phyloP scores from a whole-genome alignment of 2,329 filamentous ascomycete species.

The Epichloe coenophiala region DNA sequence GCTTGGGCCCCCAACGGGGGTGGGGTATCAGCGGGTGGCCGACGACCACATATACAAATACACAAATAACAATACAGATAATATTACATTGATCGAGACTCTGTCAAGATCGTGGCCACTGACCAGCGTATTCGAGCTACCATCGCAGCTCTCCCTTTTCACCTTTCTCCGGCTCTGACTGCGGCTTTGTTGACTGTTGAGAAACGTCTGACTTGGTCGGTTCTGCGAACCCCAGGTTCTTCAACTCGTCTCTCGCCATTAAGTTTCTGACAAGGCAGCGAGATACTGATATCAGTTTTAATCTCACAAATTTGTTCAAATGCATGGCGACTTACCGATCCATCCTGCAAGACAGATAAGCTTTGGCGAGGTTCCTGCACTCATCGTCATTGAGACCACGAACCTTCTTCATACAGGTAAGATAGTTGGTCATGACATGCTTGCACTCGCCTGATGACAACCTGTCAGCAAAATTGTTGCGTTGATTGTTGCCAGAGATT shows the following conservation, averaged over 20 bases:
- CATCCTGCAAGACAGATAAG: conserved; percentile 86
- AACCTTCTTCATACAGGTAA: conserved; percentile 74
- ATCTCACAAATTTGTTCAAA: not conserved
- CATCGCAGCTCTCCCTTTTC: conserved; percentile 25
- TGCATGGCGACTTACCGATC: conserved; percentile 52
- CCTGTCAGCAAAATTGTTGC: not conserved
- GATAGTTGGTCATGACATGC: conserved; percentile 69
- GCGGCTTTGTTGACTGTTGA: conserved; percentile 8
- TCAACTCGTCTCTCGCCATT: conserved; percentile 92
- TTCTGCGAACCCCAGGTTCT: conserved; percentile 67
- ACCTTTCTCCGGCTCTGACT: conserved; percentile 17
- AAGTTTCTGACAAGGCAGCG: conserved; percentile 49
- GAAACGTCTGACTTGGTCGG: conserved; percentile 9
- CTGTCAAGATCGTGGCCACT: not conserved
- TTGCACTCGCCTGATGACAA: conserved; percentile 72
- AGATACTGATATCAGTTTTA: not conserved
- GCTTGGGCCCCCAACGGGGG: not conserved
- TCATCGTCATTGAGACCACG: conserved; percentile 75
- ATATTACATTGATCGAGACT: not conserved
- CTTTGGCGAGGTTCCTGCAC: conserved; percentile 75
- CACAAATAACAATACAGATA: not conserved
- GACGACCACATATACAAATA: not conserved
- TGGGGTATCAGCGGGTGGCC: not conserved
- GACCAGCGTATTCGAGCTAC: conserved; percentile 10
- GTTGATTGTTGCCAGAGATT: not conserved